phyloP scores from a whole-genome alignment of 1,139 yeast genomes.

The Pichia sorboxylosa region DNA sequence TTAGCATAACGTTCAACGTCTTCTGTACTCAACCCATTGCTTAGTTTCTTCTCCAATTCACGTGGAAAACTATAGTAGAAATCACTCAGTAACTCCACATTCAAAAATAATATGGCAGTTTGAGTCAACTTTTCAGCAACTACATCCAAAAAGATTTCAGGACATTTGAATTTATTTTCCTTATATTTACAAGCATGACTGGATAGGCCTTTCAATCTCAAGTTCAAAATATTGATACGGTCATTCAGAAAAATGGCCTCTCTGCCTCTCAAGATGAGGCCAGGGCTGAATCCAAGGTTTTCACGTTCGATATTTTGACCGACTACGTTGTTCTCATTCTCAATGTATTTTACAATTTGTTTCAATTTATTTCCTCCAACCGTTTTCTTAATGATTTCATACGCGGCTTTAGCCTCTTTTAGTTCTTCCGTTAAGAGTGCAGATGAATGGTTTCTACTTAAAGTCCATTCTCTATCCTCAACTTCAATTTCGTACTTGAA shows the following conservation, averaged over 20 bases:
- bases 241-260: slow-evolving; percentile 78
- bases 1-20: slow-evolving; percentile 85
- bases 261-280: slow-evolving; percentile 62
- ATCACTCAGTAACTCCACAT: slow-evolving; percentile 87
- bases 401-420: slow-evolving; percentile 66
- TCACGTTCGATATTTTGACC: slow-evolving; percentile 32
- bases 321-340: slow-evolving; percentile 36
- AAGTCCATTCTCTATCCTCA: slow-evolving; percentile 88
- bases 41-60: slow-evolving; percentile 70
- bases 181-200: slow-evolving; percentile 66
- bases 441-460: slow-evolving; percentile 70
- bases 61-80: slow-evolving; percentile 94
- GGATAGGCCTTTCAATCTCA: slow-evolving; percentile 69
- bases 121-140: slow-evolving; percentile 85
- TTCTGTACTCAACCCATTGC: slow-evolving; percentile 51
- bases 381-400: slow-evolving; percentile 47
- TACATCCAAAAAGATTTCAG: slow-evolving; percentile 86
- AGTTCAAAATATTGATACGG: slow-evolving; percentile 56
- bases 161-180: slow-evolving; percentile 81
- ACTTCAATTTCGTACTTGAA: slow-evolving; percentile 93
- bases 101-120: slow-evolving; percentile 84
- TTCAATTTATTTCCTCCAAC: slow-evolving; percentile 75
- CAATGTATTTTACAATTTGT: slow-evolving; percentile 71
- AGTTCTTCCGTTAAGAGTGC: slow-evolving; percentile 71
- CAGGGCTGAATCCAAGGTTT: slow-evolving; percentile 27